Evolutionary conservation across 1,284 basidiomycete species (phyloP), one percentile per base, ranked within the genome.

Genomic region (Tilletia walkeri): DNA sequence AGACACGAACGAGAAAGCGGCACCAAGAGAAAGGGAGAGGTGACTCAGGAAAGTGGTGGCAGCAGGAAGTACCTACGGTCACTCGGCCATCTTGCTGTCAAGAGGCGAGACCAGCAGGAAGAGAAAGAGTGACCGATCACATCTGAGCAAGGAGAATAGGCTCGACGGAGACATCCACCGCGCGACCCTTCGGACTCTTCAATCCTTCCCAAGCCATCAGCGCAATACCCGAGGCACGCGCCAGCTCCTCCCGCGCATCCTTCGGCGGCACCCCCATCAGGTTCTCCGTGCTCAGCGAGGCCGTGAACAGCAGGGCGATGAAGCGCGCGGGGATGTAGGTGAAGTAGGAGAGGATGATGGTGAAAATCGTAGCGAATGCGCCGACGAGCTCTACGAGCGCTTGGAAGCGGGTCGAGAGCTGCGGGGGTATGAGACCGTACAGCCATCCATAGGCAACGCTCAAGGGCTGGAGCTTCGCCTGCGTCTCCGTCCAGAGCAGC

Each of bases 151-250:
- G 59, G 14, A 63, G 34, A 38, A 63, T 63, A 14, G 59, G 59
- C 59, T 63, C 59, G 3, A 41, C 59, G 12, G 18, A 38, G 3
- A 63, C 30, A 9, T 63, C 59, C 20, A 93, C 95, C 78, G 91
- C 95, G 78, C 94, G 94, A 0, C 93, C 95, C 0, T 85, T 95
- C 3, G 95, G 94, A 81, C 94, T 93, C 0, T 76, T 86, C 0
- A 86, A 9, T 7, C 41, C 88, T 80, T 96, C 94, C 0, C 96
- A 91, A 82, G 83, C 88, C 0, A 85, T 96, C 36, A 89, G 93
- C 71, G 91, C 92, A 0, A 90, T 96, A 7, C 87, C 88, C 3
- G 86, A 95, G 63, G 95, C 93, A n/a, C 96, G 96, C 83, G 90
- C 92, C 0, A 85, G 94, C 47, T 86, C 93, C 14, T 87, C 95